phyloP scores from a whole-genome alignment of 2,329 filamentous ascomycete genomes.

The Aspergillus clavatus region DNA sequence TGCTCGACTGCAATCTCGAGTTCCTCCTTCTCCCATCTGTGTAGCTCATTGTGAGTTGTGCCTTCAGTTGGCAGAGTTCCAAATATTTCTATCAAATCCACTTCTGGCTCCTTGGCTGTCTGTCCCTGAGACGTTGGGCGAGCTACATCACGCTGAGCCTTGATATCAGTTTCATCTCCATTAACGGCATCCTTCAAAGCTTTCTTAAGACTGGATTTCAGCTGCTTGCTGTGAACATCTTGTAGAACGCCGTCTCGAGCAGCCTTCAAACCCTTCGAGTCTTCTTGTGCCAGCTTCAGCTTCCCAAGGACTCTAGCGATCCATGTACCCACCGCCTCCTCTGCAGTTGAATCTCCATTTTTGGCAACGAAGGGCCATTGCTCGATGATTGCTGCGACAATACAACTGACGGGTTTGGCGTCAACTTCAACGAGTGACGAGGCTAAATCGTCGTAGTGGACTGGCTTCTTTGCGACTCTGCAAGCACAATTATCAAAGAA shows the following conservation, averaged over 20 bases:
- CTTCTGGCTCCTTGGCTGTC: slow-evolving; percentile 15
- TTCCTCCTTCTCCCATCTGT: slow-evolving; percentile 69
- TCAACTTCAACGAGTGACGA: slow-evolving; percentile 36
- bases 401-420: slow-evolving; percentile 51
- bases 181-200: slow-evolving; percentile 16
- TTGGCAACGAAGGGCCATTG: slow-evolving; percentile 68
- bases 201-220: slow-evolving; percentile 37
- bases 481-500: slow-evolving; percentile 81
- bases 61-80: slow-evolving; percentile 45
- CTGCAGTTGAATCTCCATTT: slow-evolving; percentile 42
- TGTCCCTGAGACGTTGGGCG: slow-evolving; percentile 12
- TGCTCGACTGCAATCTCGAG: slow-evolving; percentile 75
- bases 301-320: slow-evolving; percentile 55
- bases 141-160: slow-evolving; percentile 6
- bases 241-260: slow-evolving; percentile 44
- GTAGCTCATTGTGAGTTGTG: slow-evolving; percentile 43
- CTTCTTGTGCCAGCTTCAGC: slow-evolving; percentile 52
- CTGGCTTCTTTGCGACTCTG: slow-evolving; percentile 68
- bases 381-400: slow-evolving; percentile 67
- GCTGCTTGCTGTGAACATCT: slow-evolving; percentile 37
- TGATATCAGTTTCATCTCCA: slow-evolving; percentile 10
- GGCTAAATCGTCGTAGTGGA: slow-evolving; percentile 66
- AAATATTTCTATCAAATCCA: slow-evolving; percentile 52
- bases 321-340: slow-evolving; percentile 52
- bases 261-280: slow-evolving; percentile 41